A percentile compares a stretch with the other conserved stretches of the same genome.
Conservation (phyloP, 2,329 filamentous ascomycete species). For the Penicillium sp. region DNA sequence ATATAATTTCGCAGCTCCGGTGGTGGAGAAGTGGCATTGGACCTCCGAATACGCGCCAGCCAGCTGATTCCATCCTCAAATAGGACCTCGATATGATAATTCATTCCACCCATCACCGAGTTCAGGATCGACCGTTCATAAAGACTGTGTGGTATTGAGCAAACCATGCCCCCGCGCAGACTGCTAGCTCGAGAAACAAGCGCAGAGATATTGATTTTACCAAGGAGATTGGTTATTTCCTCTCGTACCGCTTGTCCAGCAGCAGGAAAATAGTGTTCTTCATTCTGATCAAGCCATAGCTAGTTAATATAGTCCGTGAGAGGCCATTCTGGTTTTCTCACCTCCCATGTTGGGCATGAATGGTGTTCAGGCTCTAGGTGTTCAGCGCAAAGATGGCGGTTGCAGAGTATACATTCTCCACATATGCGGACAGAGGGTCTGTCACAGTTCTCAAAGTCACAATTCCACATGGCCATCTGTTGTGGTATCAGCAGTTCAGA, state of each 20-base stretch:
- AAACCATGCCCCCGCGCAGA: conserved; percentile 36
- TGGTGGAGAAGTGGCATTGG: conserved; percentile 42
- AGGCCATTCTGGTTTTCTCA: conserved; percentile 20
- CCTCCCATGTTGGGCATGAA: conserved; percentile 37
- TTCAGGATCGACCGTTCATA: conserved; percentile 35
- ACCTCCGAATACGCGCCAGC: conserved; percentile 43
- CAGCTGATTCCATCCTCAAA: conserved; percentile 45
- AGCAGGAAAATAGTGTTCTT: conserved; percentile 32
- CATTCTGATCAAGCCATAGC: conserved; percentile 29
- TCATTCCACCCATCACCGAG: conserved; percentile 45
- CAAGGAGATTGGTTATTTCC: conserved; percentile 35
- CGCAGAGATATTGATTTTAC: conserved; percentile 35
- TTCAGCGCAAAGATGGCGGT: conserved; percentile 36
- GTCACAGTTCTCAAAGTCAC: conserved; percentile 31
- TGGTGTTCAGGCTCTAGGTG: conserved; percentile 35
- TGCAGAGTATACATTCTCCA: conserved; percentile 41
- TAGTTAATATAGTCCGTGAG: conserved; percentile 11
- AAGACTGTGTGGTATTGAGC: conserved; percentile 34
- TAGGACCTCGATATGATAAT: conserved; percentile 43
- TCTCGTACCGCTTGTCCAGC: conserved; percentile 32
- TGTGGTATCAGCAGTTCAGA: too few species aligned
- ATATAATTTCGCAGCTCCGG: conserved; percentile 27
- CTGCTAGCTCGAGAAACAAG: conserved; percentile 37
- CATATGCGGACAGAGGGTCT: conserved; percentile 34
- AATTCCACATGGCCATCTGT: conserved; percentile 28